These are phyloP conservation scores for Colletotrichum brevisporum DNA, from an alignment of 2,329 filamentous ascomycete species.

Conservation along the genomic window DNA sequence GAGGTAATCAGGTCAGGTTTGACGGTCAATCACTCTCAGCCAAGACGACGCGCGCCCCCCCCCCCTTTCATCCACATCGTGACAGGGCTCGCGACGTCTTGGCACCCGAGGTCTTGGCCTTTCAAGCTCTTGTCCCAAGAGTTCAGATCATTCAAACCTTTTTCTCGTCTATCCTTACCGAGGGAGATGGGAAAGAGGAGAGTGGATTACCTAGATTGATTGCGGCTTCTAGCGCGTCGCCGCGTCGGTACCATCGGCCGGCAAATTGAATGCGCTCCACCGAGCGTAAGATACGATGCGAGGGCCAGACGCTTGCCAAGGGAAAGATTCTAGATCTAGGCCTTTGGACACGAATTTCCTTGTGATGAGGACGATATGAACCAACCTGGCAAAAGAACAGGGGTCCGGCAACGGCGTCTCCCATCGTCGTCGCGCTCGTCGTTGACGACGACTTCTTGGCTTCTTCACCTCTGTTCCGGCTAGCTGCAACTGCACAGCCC, in stretches of 20 bases:
- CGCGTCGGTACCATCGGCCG: background rate
- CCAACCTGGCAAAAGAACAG: too few species aligned
- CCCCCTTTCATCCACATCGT: background rate
- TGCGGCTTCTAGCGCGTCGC: background rate
- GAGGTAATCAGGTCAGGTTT: background rate
- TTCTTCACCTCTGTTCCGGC: too few species aligned
- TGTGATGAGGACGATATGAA: too few species aligned
- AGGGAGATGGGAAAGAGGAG: background rate
- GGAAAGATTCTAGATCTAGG: slow-evolving; percentile 6
- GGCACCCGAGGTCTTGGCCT: slow-evolving; percentile 3
- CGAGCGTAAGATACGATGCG: background rate
- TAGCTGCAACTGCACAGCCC: too few species aligned
- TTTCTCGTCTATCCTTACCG: background rate
- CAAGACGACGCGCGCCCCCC: background rate
- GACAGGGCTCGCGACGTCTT: background rate
- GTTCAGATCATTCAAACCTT: background rate
- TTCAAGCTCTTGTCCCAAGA: background rate
- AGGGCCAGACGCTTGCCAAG: background rate
- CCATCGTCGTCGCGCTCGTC: too few species aligned
- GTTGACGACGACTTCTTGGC: too few species aligned
- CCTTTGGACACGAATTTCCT: too few species aligned
- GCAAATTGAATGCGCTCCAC: slow-evolving; percentile 4
- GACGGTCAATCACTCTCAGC: background rate
- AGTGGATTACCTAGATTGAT: too few species aligned
- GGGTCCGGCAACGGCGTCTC: too few species aligned